Evolutionary conservation across 106 monocot species (phyloP).

Genomic region (Dioscorea alata): DNA sequence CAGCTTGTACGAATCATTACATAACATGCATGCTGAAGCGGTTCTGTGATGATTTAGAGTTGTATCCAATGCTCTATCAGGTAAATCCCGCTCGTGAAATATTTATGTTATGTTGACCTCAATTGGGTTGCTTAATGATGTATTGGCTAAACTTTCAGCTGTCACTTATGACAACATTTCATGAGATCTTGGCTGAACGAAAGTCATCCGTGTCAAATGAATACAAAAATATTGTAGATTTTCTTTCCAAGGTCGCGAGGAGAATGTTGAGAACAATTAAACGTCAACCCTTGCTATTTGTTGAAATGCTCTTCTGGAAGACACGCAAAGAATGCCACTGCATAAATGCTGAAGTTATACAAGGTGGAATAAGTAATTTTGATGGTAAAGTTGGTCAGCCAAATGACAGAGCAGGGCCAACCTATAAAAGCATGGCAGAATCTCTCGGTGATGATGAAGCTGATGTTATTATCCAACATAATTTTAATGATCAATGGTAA

Average conservation of each 20-base stretch:
- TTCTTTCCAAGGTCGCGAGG: conserved; percentile 70
- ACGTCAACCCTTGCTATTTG: conserved; percentile 83
- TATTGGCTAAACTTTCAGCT: conserved; percentile 48
- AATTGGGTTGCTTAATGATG: no score
- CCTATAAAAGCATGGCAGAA: conserved; percentile 69
- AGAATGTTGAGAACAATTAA: conserved; percentile 78
- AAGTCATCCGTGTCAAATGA: conserved; percentile 45
- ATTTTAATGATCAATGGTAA: conserved; percentile 23
- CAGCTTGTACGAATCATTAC: conserved; percentile 76
- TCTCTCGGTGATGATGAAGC: conserved; percentile 97
- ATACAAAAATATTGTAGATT: conserved; percentile 50
- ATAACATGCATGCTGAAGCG: conserved; percentile 70
- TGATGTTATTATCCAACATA: conserved; percentile 37
- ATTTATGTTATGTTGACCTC: not conserved
- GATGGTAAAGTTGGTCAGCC: conserved; percentile 18
- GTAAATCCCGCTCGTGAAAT: conserved; percentile 26
- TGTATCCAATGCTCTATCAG: conserved; percentile 91
- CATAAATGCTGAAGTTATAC: conserved; percentile 70
- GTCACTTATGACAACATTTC: conserved; percentile 67
- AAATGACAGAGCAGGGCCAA: conserved; percentile 9
- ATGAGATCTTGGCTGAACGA: conserved; percentile 66
- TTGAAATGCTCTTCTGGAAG: conserved; percentile 94
- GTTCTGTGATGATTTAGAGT: conserved; percentile 81
- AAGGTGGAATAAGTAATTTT: conserved; percentile 23
- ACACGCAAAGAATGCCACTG: conserved; percentile 86